Conservation (phyloP, 768 basidiomycete genomes). For the Rhodocollybia butyracea region DNA sequence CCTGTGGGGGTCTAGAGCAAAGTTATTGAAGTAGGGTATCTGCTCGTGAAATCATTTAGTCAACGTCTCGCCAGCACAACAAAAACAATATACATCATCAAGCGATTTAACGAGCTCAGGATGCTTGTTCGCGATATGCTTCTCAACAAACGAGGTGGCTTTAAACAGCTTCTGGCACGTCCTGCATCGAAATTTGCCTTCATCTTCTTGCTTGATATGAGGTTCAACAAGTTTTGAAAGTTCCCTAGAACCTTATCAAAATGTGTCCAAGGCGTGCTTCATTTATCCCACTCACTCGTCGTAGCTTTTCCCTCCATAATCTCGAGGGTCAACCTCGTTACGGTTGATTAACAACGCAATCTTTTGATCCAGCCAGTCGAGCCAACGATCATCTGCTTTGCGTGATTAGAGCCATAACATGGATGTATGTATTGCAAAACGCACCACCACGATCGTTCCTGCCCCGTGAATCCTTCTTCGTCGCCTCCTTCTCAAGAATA, state of each 20-base stretch:
- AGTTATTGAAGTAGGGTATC: slow-evolving; percentile 93
- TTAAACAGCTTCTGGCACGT: slow-evolving; percentile 97
- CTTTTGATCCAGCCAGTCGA: slow-evolving; percentile 86
- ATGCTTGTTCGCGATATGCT: slow-evolving; percentile 96
- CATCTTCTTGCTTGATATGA: slow-evolving; percentile 91
- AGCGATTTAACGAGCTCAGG: slow-evolving; percentile 78
- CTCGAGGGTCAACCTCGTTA: slow-evolving; percentile 77
- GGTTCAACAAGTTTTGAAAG: slow-evolving; percentile 75
- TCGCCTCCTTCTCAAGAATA: slow-evolving; percentile 29
- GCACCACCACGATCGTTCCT: slow-evolving; percentile 60
- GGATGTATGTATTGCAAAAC: slow-evolving; percentile 15
- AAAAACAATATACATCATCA: slow-evolving; percentile 63
- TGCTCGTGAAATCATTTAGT: slow-evolving; percentile 26
- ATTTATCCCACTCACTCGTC: slow-evolving; percentile 67
- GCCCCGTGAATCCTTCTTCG: slow-evolving; percentile 35
- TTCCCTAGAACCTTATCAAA: slow-evolving; percentile 51
- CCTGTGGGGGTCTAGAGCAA: slow-evolving; percentile 92
- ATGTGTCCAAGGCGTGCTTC: slow-evolving; percentile 5
- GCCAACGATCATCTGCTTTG: slow-evolving; percentile 79
- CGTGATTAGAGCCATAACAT: slow-evolving; percentile 2
- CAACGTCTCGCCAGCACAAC: neutral
- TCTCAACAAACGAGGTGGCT: slow-evolving; percentile 94
- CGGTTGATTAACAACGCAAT: slow-evolving; percentile 76
- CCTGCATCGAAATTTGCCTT: slow-evolving; percentile 96
- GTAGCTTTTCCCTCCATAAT: slow-evolving; percentile 85